Base-by-base conservation (phyloP, 345 rosid species). In the Acer campestre region DNA sequence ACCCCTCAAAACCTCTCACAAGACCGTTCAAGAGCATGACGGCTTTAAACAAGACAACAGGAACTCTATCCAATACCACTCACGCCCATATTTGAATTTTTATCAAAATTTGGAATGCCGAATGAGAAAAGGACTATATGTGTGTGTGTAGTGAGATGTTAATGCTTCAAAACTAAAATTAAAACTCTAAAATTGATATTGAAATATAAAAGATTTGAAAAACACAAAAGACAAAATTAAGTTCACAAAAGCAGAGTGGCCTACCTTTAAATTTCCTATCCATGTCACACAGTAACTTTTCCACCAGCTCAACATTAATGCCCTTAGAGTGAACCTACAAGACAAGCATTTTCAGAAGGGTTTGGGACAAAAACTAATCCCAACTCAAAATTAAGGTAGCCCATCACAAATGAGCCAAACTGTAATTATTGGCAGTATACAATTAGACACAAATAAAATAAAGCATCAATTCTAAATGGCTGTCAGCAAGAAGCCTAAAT, bases 241-340 rank as follows among this genome's bases (percentile, higher is more conserved):
- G 63, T 18, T 59, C 61, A 59, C 63, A n/a, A 58, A 59, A 53
- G 58, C 17, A 53, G 12, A 31, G 42, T 46, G 38, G 14, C 66
- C 74, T 80, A 93, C 99, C 93, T 86, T 84, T 80, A 79, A 81
- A 91, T 84, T 90, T 94, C 80, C 65, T 87, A 77, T 87, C 90
- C 78, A 89, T 75, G 85, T 93, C 97, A 84, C 86, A 44, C 42
- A 93, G 86, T 68, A 90, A 82, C 71, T 87, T 90, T 78, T 90
- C 93, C 88, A 95, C 95, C 84, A 88, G 85, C 81, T 90, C 92
- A 75, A 81, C 73, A 78, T 91, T 90, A 71, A 91, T 83, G 29
- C 97, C 94, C 85, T 86, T 92, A 72, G 97, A 91, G 80, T 92
- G 95, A 83, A 95, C 89, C 99, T 93, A 84, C 58, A 82, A 73